Evolutionary conservation across 179 eudicot species (phyloP).

Genomic region (Beta lomatogona): DNA sequence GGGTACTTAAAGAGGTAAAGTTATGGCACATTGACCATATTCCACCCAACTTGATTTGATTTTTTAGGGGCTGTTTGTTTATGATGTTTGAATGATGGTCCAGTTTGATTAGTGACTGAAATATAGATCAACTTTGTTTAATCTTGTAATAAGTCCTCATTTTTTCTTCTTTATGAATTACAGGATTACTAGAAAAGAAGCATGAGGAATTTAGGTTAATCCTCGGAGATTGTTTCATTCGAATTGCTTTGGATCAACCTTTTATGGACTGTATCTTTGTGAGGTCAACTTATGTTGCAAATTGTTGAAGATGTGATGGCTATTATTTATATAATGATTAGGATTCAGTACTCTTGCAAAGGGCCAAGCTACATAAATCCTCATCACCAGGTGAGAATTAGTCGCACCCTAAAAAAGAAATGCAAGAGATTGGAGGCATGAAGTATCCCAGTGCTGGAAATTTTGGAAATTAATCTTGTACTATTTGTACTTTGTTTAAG

Average conservation of each 20-base stretch:
- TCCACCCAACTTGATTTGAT: neutral
- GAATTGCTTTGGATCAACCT: neutral
- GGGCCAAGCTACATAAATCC: neutral
- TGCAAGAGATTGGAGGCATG: neutral
- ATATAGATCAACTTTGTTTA: neutral
- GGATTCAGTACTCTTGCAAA: no score
- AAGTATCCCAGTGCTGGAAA: neutral
- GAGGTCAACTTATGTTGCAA: neutral
- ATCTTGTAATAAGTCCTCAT: neutral
- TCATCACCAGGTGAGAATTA: neutral
- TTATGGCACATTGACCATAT: neutral
- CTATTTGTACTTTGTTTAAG: neutral
- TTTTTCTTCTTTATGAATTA: conserved; percentile 6
- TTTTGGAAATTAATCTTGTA: neutral
- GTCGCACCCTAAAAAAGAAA: neutral
- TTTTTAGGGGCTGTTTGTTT: neutral
- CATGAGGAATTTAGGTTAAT: conserved; percentile 39
- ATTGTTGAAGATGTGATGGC: conserved; percentile 6
- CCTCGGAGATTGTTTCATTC: neutral
- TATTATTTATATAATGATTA: neutral
- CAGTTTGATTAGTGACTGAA: neutral
- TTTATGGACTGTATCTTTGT: neutral
- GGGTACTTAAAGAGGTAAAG: neutral
- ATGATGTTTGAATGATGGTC: neutral
- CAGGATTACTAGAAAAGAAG: conserved; percentile 83